Base-by-base conservation (phyloP, 176 grass and related monocot species). In the Phyllostachys edulis region DNA sequence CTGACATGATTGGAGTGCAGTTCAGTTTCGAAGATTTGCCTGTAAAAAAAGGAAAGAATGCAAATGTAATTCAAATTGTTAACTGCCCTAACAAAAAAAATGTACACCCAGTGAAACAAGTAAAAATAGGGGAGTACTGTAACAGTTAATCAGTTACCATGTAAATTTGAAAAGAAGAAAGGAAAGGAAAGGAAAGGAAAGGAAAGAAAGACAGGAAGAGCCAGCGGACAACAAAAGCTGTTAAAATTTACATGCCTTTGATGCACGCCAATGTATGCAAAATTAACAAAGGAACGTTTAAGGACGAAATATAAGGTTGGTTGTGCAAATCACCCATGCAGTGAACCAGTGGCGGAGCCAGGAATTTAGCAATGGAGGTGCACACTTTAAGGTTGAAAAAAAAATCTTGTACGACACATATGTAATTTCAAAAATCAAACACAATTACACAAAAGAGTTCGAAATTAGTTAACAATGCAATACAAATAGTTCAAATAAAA, bases 1-100 rank as follows among this genome's bases (percentile, higher is more conserved):
- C 86, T 63, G 84, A 87, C 90, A 96, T 96, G 69, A 75, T 75
- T 63, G 5, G 21, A 79, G 47, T 54, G 18, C 24, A 69, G 29
- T 76, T 77, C 15, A 15, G 18, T 34, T 77, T 71, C 29, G 68
- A 34, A 71, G 5, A 64, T 72, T 65, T 77, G 26, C 24, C 40
- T 77, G 71, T 20, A 67, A 37, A 62, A 61, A 81, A 63, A 75
- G 42, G 32, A 57, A 34, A 45, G 36, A 51, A 20, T 5, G 44
- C 16, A 64, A 29, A 63, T 73, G 17, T 56, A 63, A 56, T 39
- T 81, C 27, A 76, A 45, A 57, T 79, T 50, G 47, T 67, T 21
- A 27, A 10, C 14, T 63, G 46, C 5, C 39, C 11, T 18, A 34
- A 75, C n/a, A 21, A 71, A 63, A 52, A 37, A 71, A 18, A 61